These are phyloP conservation scores for Penium margaritaceum DNA, from an alignment of 139 green algal species.

Conservation along the genomic window DNA sequence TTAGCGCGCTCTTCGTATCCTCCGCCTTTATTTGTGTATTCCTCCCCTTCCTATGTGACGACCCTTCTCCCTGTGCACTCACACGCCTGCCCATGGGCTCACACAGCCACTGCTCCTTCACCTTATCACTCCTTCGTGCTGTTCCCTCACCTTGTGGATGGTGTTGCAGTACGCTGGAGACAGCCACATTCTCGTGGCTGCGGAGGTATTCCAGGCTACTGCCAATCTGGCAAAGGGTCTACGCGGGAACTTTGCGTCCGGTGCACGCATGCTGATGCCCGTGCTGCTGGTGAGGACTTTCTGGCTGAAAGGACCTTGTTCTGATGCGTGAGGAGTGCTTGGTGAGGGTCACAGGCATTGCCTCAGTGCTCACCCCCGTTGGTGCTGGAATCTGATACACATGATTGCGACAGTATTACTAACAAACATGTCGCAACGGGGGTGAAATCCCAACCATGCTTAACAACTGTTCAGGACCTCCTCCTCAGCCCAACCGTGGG, in stretches of 20 bases:
- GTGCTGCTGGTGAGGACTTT: conserved; percentile 33
- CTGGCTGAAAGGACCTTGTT: background rate
- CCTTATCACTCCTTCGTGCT: background rate
- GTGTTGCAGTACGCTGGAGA: conserved; percentile 34
- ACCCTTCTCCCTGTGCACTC: background rate
- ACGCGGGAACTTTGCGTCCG: conserved; percentile 18
- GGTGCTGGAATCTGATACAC: too few species aligned
- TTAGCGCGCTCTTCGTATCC: too few species aligned
- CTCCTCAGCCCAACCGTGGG: too few species aligned
- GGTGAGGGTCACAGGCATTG: too few species aligned
- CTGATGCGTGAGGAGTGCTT: background rate
- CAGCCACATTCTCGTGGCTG: conserved; percentile 34
- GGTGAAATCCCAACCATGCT: too few species aligned
- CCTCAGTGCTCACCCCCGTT: too few species aligned
- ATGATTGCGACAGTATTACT: too few species aligned
- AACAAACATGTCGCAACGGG: too few species aligned
- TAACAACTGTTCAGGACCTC: too few species aligned
- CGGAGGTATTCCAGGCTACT: conserved; percentile 38
- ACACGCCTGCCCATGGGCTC: too few species aligned
- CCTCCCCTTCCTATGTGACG: background rate
- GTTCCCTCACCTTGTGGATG: background rate
- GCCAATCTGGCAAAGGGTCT: conserved; percentile 34
- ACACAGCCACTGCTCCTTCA: too few species aligned
- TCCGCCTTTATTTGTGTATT: background rate
- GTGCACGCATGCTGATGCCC: conserved; percentile 31